Evolutionary conservation across 2,329 filamentous ascomycete genomes (phyloP).

Genomic region (Annulohypoxylon truncatum): DNA sequence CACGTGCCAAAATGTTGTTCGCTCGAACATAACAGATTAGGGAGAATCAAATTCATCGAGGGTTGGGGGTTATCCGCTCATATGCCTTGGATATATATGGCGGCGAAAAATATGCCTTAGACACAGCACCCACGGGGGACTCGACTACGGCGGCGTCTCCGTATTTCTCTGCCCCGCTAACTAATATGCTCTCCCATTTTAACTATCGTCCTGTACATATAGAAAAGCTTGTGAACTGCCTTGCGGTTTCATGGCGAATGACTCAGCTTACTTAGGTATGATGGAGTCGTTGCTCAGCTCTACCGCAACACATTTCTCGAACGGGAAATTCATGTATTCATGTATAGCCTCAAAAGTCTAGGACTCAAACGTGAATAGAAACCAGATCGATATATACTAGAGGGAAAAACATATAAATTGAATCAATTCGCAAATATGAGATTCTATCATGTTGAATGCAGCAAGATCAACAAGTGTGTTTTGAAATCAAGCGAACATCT

Average conservation of each 20-base stretch:
- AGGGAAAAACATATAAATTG: constrained; percentile 15
- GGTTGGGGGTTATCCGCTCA: background rate
- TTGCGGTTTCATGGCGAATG: constrained; percentile 18
- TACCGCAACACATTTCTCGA: constrained; percentile 24
- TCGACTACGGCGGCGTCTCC: constrained; percentile 13
- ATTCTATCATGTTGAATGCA: constrained; percentile 8
- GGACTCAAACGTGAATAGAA: constrained; percentile 28
- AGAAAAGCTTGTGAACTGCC: background rate
- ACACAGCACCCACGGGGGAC: constrained; percentile 3
- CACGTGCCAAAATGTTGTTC: background rate
- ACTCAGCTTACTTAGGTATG: constrained; percentile 30
- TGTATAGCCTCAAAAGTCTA: constrained; percentile 31
- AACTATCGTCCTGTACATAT: background rate
- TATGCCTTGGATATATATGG: constrained; percentile 1
- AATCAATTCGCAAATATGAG: background rate
- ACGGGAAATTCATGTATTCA: constrained; percentile 17
- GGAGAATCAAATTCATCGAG: background rate
- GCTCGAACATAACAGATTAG: background rate
- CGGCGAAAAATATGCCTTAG: constrained; percentile 6
- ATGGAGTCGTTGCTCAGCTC: constrained; percentile 15
- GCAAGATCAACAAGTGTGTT: background rate
- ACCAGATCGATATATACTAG: background rate
- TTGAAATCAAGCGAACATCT: background rate
- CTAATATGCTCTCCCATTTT: background rate
- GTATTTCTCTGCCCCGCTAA: constrained; percentile 10